Conservation (phyloP, 2,329 filamentous ascomycete genomes). For the Aspergillaceae sp. region DNA sequence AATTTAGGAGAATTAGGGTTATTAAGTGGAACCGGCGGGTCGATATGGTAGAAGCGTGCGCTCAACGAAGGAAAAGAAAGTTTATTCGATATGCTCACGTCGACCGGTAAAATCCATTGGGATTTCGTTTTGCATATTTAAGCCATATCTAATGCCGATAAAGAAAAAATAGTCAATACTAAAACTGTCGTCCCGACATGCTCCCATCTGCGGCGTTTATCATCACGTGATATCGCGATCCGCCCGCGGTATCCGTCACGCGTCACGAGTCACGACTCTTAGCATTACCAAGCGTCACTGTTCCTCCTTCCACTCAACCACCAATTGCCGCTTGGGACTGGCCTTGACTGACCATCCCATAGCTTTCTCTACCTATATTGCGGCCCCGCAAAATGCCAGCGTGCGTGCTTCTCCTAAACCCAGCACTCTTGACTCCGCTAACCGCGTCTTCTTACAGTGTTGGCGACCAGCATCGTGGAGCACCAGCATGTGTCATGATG, state of each 20-base stretch:
- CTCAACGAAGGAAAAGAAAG: too few relatives aligned
- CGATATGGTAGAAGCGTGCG: too few relatives aligned
- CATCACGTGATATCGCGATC: slow-evolving; percentile 17
- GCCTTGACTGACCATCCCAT: background rate
- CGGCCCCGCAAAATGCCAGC: slow-evolving; percentile 35
- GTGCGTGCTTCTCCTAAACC: slow-evolving; percentile 23
- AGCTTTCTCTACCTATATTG: background rate
- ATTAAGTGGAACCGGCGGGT: too few relatives aligned
- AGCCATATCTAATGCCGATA: too few relatives aligned
- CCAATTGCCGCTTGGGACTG: background rate
- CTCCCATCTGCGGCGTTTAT: background rate
- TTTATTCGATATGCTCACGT: too few relatives aligned
- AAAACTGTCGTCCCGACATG: too few relatives aligned
- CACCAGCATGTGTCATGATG: slow-evolving; percentile 35
- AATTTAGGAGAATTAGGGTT: too few relatives aligned
- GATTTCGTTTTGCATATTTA: too few relatives aligned
- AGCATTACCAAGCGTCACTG: background rate
- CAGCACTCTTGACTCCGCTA: slow-evolving; percentile 9
- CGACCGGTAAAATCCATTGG: too few relatives aligned
- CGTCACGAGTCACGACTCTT: slow-evolving; percentile 4
- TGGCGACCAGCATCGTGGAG: slow-evolving; percentile 57
- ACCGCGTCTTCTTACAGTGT: slow-evolving; percentile 41
- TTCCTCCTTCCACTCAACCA: background rate
- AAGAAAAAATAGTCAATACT: too few relatives aligned
- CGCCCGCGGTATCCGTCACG: slow-evolving; percentile 14